Base-by-base conservation (phyloP, 495 filamentous ascomycete genomes). In the Entonaema liquescens region DNA sequence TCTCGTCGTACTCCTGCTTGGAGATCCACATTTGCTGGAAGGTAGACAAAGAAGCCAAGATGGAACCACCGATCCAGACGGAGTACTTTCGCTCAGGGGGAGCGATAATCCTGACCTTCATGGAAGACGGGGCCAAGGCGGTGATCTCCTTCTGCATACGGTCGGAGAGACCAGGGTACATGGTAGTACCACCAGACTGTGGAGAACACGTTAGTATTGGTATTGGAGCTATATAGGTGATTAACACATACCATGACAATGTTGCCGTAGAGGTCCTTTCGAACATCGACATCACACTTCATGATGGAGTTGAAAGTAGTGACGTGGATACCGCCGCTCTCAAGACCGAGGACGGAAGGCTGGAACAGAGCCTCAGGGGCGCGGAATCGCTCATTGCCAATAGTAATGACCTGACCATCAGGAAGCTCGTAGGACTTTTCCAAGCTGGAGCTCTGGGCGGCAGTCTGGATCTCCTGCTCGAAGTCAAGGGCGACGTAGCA, bases 11-110 rank as follows among this genome's bases (percentile, higher is more conserved):
- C 89, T 98, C 95, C 87, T 99, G 95, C 93, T 99, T 99, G 72
- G 95, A 99, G 91, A 99, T 98, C 95, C 95, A 99, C 96, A 99
- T 99, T 87, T 98, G 95, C 87, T 99, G 95, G 94, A 98, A 98
- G 85, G 95, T 98, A 66, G 95, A 99, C 72, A 99, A 93, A 70
- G 95, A 99, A 73, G 95, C 95, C 80, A 99, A 86, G 82, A 99
- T 99, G 83, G 95, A 99, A 89, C 95, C 95, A 93, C 95, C 95
- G 83, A 99, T 99, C 95, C 95, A 99, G 87, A 99, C 95, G 68
- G 95, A 98, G 86, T 98, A 99, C 83, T 98, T 97, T 76, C 95
- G 88, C 86, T 99, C 95, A 28, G 95, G 94, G 68, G 95, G 95
- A 74, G 95, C 95, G 77, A 97, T 97, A 76, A 99, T 99, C 83